Conservation (phyloP, 805 yeast species). For the Starmerella riodocensis region DNA sequence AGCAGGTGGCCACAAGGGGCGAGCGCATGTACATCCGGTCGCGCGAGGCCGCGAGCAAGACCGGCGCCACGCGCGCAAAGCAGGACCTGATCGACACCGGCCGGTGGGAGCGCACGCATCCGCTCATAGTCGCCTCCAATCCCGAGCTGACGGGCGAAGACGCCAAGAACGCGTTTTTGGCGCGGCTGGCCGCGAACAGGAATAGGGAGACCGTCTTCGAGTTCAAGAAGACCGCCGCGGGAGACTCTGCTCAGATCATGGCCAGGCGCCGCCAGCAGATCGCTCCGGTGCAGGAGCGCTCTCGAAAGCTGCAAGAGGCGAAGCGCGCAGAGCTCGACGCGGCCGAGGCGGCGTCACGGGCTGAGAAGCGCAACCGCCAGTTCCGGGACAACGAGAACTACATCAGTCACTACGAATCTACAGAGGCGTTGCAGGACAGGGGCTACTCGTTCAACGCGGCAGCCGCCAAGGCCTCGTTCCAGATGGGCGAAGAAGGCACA, state of each 20-base stretch:
- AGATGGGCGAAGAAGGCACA: slow-evolving; percentile 62
- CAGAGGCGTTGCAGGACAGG: slow-evolving; percentile 64
- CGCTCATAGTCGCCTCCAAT: slow-evolving; percentile 37
- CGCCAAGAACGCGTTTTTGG: slow-evolving; percentile 68
- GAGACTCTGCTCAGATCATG: slow-evolving; percentile 69
- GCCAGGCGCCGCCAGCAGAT: slow-evolving; percentile 70
- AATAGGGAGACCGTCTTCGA: slow-evolving; percentile 90
- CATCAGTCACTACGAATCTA: slow-evolving; percentile 82
- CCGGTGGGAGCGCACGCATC: slow-evolving; percentile 80
- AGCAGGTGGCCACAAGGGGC: slow-evolving; percentile 68
- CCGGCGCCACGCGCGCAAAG: slow-evolving; percentile 73
- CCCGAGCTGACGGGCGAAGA: slow-evolving; percentile 57
- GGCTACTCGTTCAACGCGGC: slow-evolving; percentile 52
- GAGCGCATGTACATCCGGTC: slow-evolving; percentile 79
- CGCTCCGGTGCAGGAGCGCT: slow-evolving; percentile 74
- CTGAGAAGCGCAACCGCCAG: slow-evolving; percentile 5
- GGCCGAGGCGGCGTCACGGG: slow-evolving; percentile 29
- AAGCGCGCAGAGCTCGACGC: slow-evolving; percentile 53
- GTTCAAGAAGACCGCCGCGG: slow-evolving; percentile 41
- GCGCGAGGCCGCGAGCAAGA: slow-evolving; percentile 71
- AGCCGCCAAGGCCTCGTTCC: slow-evolving; percentile 78
- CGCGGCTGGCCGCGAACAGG: slow-evolving; percentile 52
- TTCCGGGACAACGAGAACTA: slow-evolving; percentile 69
- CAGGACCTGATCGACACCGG: slow-evolving; percentile 39
- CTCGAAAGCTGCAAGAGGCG: slow-evolving; percentile 43